Conservation (phyloP, 169 alveolate genomes). For the Cryptosporidium muris region DNA sequence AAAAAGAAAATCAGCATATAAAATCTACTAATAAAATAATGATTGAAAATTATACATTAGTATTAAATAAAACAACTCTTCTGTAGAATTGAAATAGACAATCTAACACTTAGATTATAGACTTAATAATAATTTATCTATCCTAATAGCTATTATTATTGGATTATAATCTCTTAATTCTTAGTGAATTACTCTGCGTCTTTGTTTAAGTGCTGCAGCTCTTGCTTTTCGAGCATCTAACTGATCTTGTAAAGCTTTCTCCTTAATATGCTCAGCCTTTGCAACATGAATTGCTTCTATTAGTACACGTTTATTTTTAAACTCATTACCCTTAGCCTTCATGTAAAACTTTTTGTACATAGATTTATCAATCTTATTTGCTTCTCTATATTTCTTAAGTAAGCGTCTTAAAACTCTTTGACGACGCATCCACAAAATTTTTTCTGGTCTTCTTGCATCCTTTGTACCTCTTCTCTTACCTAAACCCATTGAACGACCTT, state of each 20-base stretch:
- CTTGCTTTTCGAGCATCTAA: conserved; percentile 87
- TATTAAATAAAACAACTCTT: background rate
- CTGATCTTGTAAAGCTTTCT: conserved; percentile 86
- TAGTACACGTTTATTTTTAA: conserved; percentile 96
- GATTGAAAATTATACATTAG: background rate
- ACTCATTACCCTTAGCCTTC: conserved; percentile 97
- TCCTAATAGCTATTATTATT: background rate
- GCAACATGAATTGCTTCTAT: conserved; percentile 95
- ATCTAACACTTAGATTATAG: background rate
- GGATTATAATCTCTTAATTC: background rate
- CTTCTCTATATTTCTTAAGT: conserved; percentile 94
- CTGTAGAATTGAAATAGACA: background rate
- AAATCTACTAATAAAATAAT: background rate
- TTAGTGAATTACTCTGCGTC: conserved; percentile 41
- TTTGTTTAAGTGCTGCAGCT: conserved; percentile 76
- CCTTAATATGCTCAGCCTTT: conserved; percentile 89
- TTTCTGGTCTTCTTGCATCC: conserved; percentile 97
- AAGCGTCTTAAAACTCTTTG: conserved; percentile 98
- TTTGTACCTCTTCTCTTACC: conserved; percentile 98
- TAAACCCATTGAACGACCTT: conserved; percentile 96
- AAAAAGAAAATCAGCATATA: too few species aligned
- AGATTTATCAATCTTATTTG: conserved; percentile 94
- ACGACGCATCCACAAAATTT: conserved; percentile 97
- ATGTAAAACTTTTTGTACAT: conserved; percentile 97
- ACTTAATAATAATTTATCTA: background rate